A percentile compares a stretch with the other conserved stretches of the same genome.
Evolutionary conservation across 208 protist genomes (phyloP).

Genomic region (Leishmania martiniquensis): DNA sequence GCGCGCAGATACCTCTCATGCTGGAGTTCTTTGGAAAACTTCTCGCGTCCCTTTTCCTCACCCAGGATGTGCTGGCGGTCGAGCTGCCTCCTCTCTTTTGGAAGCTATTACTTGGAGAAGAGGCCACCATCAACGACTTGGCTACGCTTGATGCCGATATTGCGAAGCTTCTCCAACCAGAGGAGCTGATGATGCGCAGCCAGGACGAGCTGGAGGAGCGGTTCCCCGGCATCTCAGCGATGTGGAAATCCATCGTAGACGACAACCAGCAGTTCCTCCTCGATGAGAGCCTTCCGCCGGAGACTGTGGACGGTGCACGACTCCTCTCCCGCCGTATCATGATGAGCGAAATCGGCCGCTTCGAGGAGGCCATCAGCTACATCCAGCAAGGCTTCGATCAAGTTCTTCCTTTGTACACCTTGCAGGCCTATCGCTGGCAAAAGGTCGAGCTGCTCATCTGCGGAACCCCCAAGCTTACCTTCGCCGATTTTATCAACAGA

Average conservation of each 20-base stretch:
- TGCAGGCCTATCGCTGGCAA: conserved; percentile 89
- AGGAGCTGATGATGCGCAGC: conserved; percentile 62
- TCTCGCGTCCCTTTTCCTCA: conserved; percentile 93
- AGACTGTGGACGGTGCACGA: conserved; percentile 43
- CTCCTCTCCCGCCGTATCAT: conserved; percentile 71
- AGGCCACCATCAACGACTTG: conserved; percentile 58
- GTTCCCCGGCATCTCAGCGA: conserved; percentile 70
- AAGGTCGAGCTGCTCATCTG: conserved; percentile 84
- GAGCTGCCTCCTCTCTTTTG: conserved; percentile 94
- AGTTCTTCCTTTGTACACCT: conserved; percentile 82
- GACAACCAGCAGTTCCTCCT: conserved; percentile 54
- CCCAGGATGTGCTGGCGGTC: conserved; percentile 88
- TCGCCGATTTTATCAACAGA: conserved; percentile 70
- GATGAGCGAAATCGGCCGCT: conserved; percentile 64
- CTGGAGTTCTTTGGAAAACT: conserved; percentile 94
- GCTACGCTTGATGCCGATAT: conserved; percentile 67
- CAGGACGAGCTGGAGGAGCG: conserved; percentile 84
- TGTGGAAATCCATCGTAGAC: conserved; percentile 45
- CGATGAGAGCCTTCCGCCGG: conserved; percentile 50
- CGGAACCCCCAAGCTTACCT: conserved; percentile 79
- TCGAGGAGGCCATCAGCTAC: conserved; percentile 63
- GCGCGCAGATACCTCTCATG: conserved; percentile 82
- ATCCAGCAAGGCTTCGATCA: conserved; percentile 82
- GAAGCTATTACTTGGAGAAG: conserved; percentile 89
- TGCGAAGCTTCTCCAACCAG: conserved; percentile 51